Evolutionary conservation across 2,329 filamentous ascomycete species (phyloP), one percentile per base, ranked within the genome.

Genomic region (Xylaria sp.): DNA sequence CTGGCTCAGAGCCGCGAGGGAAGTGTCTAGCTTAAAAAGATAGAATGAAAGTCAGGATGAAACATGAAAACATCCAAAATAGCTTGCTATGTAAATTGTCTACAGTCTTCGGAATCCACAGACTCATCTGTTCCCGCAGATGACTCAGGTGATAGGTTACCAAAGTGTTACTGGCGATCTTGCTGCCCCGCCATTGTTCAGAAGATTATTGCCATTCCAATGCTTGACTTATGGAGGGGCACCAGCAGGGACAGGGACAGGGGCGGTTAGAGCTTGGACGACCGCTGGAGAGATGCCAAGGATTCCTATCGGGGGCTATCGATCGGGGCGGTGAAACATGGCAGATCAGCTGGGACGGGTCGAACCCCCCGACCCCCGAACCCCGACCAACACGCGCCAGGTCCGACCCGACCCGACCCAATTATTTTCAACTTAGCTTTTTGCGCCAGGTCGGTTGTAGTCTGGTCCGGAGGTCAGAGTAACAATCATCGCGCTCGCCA

Each of bases 391-490:
- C 2, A 51, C 35, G 8, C 21, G 35, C 11, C 40, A 23, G 21
- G 17, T 23, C 38, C 7, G 38, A 10, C 23, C 19, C 38, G 38
- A 35, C 13, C 31, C 41, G 52, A 29, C 46, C 59, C 62, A 59
- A 41, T 54, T 65, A 61, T 64, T 62, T 58, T 62, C 54, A 47
- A 27, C 35, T 33, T 40, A 56, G 62, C 58, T 62, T 64, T 64
- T 64, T 56, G 43, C 37, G 54, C 58, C 46, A 10, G 19, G 40
- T 21, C 44, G 11, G 23, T 17, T 31, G 47, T 40, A 17, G 31
- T 54, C 29, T 41, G 27, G 43, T 38, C 31, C 35, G 8, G 40
- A 11, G 21, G 53, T 10, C 9, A 33, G 52, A 38, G 41, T 27
- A 48, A 33, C 35, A 13, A 19, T 7, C 29, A 54, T 11, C 23